phyloP scores from a whole-genome alignment of 2,329 filamentous ascomycete species.

The Rhynchosporium graminicola region DNA sequence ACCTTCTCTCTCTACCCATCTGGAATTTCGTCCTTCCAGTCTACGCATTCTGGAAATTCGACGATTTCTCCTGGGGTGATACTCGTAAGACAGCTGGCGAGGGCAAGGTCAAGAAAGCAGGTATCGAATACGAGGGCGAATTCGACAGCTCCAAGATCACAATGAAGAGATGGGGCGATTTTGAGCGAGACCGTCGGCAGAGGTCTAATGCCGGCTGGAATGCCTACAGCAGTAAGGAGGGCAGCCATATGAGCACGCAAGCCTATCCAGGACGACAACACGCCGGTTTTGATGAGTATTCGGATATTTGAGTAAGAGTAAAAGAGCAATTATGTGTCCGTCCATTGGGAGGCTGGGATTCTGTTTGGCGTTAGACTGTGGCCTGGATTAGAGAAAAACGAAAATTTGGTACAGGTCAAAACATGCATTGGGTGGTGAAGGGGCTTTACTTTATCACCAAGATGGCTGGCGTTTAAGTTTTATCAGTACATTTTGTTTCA shows the following conservation, averaged over 20 bases:
- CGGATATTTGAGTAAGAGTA: conserved; percentile 13
- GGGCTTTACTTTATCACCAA: neutral
- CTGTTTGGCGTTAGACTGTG: neutral
- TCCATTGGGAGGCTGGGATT: neutral
- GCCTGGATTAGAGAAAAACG: neutral
- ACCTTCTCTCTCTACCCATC: conserved; percentile 86
- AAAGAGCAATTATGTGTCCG: no score
- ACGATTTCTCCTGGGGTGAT: conserved; percentile 99
- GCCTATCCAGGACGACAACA: conserved; percentile 16
- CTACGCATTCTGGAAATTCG: conserved; percentile 99
- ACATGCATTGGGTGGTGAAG: conserved; percentile 4
- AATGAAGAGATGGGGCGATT: conserved; percentile 98
- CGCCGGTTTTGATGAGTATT: conserved; percentile 20
- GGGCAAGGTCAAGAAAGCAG: conserved; percentile 75
- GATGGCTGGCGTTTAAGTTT: neutral
- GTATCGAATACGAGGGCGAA: conserved; percentile 87
- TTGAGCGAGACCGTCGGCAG: conserved; percentile 69
- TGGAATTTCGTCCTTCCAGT: conserved; percentile 97
- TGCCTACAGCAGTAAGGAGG: conserved; percentile 15
- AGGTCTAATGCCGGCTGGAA: conserved; percentile 17
- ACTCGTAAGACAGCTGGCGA: conserved; percentile 94
- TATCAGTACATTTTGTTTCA: conserved; percentile 9
- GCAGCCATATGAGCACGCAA: conserved; percentile 7
- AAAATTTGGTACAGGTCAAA: conserved; percentile 1
- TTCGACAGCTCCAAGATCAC: conserved; percentile 99